Percentiles rank a stretch among this genome's conserved stretches.
These are phyloP conservation scores for Aspergillus arachidicola DNA, from an alignment of 2,329 filamentous ascomycete genomes.

Conservation along the genomic window DNA sequence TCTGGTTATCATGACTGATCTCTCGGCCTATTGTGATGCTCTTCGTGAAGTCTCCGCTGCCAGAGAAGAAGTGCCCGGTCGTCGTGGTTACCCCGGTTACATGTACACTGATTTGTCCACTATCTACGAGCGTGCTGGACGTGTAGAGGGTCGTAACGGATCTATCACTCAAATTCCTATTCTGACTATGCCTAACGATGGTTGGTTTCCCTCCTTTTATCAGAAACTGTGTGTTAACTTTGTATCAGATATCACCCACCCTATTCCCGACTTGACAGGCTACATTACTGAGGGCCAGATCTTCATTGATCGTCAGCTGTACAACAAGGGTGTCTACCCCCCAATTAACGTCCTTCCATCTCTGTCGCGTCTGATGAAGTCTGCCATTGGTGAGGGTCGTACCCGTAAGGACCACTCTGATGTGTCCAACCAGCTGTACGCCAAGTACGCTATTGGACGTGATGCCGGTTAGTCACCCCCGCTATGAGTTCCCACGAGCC, in stretches of 20 bases:
- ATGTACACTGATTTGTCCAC: constrained; percentile 99
- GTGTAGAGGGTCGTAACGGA: constrained; percentile 94
- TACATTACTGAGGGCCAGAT: constrained; percentile 99
- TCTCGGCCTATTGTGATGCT: constrained; percentile 97
- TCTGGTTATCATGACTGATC: constrained; percentile 94
- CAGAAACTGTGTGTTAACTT: constrained; percentile 4
- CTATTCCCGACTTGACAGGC: constrained; percentile 96
- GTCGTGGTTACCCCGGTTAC: constrained; percentile 99
- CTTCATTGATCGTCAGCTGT: constrained; percentile 87
- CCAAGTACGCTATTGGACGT: constrained; percentile 98
- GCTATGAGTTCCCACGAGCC: not conserved
- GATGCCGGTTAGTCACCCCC: constrained; percentile 64
- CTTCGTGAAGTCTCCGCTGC: constrained; percentile 98
- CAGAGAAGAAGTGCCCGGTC: constrained; percentile 97
- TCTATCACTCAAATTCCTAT: constrained; percentile 99
- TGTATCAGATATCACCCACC: constrained; percentile 85
- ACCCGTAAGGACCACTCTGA: constrained; percentile 96
- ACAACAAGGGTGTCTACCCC: constrained; percentile 98
- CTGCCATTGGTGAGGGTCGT: constrained; percentile 95
- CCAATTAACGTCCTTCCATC: constrained; percentile 98
- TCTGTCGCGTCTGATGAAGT: constrained; percentile 99
- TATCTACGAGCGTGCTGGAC: constrained; percentile 98
- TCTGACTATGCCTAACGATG: constrained; percentile 99
- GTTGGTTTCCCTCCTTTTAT: constrained; percentile 41
- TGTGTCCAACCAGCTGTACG: constrained; percentile 98